Base-by-base conservation (phyloP, 2,329 filamentous ascomycete species). In the Lomentospora prolificans region DNA sequence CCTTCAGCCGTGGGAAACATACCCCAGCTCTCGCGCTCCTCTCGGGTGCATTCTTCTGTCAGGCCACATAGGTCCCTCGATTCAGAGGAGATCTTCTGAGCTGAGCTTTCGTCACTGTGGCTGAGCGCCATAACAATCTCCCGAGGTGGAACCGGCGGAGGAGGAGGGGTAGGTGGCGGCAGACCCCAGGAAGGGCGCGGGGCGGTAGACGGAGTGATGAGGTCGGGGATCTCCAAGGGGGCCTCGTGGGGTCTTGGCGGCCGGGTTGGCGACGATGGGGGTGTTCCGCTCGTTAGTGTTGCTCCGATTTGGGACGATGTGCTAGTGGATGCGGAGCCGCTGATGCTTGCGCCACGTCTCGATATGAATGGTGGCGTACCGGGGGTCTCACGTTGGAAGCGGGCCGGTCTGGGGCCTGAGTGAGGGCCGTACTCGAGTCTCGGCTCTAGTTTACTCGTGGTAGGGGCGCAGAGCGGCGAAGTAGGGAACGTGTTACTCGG, bases 391-490 rank as follows among this genome's bases (percentile, higher is more conserved):
- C 57, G 60, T 30, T 57, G 59, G 33, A 39, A 55, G 4, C 62
- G 51, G 4, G 59, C 28, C 4, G 59, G 55, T 17, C 8, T 22
- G 22, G 33, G n/a, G 22, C 28, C 25, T 6, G 50, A n/a, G 24
- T 36, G 24, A 57, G 56, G 7, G 54, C 57, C 10, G 60, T 58
- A 56, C 51, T 70, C 65, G 12, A 66, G 62, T n/a, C 66, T 64
- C 9, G 70, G 69, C 3, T 68, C 61, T 10, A 70, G 60, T 36
- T 67, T 73, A 60, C 61, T 70, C 4, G 66, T 67, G 1, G 67
- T 69, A 0, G 71, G 68, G 0, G 68, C 61, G 59, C 66, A 69
- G 24, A 72, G 65, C 1, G 73, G 70, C 3, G 71, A 71, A 3
- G 69, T 58, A 0, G 72, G 70, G 44, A 73, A 73, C 14, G 58